Base-by-base conservation (phyloP, 2,329 filamentous ascomycete genomes). In the Penicillium crustosum region DNA sequence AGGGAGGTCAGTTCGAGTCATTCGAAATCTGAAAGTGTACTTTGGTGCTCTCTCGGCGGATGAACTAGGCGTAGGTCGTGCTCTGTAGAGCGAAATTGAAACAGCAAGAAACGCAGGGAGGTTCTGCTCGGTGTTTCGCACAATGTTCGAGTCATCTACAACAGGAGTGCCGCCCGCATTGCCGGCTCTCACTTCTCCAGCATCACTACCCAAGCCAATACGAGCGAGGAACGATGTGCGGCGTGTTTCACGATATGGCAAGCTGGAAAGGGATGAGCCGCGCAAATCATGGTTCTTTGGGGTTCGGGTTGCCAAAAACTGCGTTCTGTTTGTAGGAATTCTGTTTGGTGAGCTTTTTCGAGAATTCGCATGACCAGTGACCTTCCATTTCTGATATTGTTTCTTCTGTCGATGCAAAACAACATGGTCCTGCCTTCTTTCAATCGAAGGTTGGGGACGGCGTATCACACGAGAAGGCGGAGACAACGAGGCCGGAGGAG, bases 301-400 rank as follows among this genome's bases (percentile, higher is more conserved):
- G 35, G 51, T 48, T 27, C 15, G 29, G 13, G 25, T 3, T 33
- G 36, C 25, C 27, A 36, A 19, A n/a, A n/a, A n/a, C 27, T 43
- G 53, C 6, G 49, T 17, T 7, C 15, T 39, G 17, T 60, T 61
- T 17, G 35, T 19, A 9, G 57, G 52, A 31, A 53, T 63, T n/a
- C 53, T 59, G 49, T 45, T 47, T 12, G 60, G 55, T 39, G 61
- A 57, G n/a, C 19, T 5, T 17, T 59, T 54, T 25, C 57, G 60
- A 29, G 36, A 23, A 19, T 49, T 50, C 35, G 43, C 27, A 31
- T 49, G 60, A 38, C 45, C 43, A n/a, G 52, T 25, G 5, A 39
- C 29, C 53, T 41, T 61, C 65, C 64, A 66, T 19, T 61, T 65
- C 33, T 55, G 61, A 23, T 33, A 51, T 27, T 65, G 60, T 39